phyloP scores from a whole-genome alignment of 306 rosid genomes.

The Vigna radiata region DNA sequence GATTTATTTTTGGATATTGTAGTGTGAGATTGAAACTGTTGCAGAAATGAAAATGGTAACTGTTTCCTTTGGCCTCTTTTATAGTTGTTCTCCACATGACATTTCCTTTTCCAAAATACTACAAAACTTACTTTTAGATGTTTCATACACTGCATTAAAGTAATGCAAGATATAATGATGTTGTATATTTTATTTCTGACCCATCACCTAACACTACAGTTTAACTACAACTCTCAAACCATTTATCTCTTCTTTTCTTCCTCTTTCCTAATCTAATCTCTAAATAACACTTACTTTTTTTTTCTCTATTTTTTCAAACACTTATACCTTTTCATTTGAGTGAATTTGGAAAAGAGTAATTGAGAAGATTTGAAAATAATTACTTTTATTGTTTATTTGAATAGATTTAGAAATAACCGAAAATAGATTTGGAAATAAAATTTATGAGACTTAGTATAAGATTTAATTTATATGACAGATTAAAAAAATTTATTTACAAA shows the following conservation, averaged over 20 bases:
- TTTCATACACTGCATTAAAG: slow-evolving; percentile 4
- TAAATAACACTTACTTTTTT: neutral
- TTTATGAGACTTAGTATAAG: no score
- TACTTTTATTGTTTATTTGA: no score
- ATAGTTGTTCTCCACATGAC: slow-evolving; percentile 14
- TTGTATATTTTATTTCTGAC: neutral
- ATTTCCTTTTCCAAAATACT: slow-evolving; percentile 21
- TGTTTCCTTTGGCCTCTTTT: slow-evolving; percentile 2
- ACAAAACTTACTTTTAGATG: neutral
- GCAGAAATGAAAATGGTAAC: neutral
- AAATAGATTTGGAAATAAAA: no score
- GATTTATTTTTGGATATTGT: slow-evolving; percentile 13
- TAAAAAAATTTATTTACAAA: no score
- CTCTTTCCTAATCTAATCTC: neutral
- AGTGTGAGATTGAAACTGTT: slow-evolving; percentile 19
- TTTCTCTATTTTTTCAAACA: neutral
- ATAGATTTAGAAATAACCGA: no score
- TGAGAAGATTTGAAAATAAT: no score
- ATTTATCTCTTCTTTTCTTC: neutral
- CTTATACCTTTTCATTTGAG: no score
- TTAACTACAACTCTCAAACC: neutral
- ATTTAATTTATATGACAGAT: no score
- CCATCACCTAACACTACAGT: neutral
- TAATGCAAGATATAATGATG: neutral
- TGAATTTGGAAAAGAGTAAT: no score